Base-by-base conservation (phyloP, 169 alveolate genomes). In the Sarcocystis neurona region DNA sequence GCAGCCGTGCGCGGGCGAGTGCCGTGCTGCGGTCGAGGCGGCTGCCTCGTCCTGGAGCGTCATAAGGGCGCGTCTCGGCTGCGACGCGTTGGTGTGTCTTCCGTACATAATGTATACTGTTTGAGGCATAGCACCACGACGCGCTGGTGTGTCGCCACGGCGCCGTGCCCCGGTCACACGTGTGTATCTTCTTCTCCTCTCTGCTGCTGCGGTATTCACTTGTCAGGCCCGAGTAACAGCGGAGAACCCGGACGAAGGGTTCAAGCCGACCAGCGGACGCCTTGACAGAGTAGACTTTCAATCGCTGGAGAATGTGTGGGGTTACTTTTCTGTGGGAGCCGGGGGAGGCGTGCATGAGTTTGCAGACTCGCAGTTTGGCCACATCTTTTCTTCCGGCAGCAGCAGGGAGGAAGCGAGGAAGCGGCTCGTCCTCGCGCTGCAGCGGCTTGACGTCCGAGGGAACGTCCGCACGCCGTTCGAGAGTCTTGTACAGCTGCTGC, bases 331-430 rank as follows among this genome's bases (percentile, higher is more conserved):
- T 30, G 94, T 95, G 46, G 93, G 93, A 32, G 89, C 95, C 37
- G 90, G 92, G 39, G 98, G 98, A 20, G 94, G 94, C 50, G 94
- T 96, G 75, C 97, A 95, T 80, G 96, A 94, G 90, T 95, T 91
- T 90, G 95, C 98, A 8, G 98, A 96, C 89, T 94, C 97, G n/a
- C 98, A 96, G 91, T 94, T 96, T 72, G 98, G 98, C 0, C 98
- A 96, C 92, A 93, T 96, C 50, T 96, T 96, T 78, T 96, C 97
- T 48, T 91, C 92, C 74, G 98, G 98, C 27, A 91, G 44, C 95
- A 96, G 58, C 27, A 84, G 92, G 32, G 84, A 88, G 6, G 89
- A 88, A 39, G 92, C 92, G 32, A n/a, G 92, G 30, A 88, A 93
- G 87, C 87, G 92, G 72, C 88, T 95, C 63, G 94, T 95, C 27